Evolutionary conservation across 75 land plant species (phyloP).

Genomic region (Larix kaempferi): DNA sequence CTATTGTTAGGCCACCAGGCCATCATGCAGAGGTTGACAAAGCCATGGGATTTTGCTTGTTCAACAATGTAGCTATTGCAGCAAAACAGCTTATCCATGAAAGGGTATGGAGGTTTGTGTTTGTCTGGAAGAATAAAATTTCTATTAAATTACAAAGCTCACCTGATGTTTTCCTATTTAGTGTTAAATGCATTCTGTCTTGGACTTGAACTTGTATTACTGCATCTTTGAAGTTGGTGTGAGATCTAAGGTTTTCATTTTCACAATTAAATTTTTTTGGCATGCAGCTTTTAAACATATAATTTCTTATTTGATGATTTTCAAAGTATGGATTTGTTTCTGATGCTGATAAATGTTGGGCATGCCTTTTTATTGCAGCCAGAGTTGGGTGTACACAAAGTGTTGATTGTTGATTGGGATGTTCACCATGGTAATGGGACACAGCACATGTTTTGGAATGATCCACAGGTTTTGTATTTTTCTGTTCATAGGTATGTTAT

Average conservation of each 20-base stretch:
- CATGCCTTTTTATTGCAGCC: conserved; percentile 30
- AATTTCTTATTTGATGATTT: neutral
- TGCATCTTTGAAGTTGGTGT: neutral
- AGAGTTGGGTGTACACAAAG: conserved; percentile 60
- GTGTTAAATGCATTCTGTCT: neutral
- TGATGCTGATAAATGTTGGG: too few species aligned
- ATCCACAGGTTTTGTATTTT: conserved; percentile 82
- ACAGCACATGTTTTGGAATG: conserved; percentile 87
- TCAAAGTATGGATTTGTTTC: neutral
- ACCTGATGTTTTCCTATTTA: neutral
- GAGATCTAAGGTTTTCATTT: neutral
- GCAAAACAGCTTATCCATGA: conserved; percentile 70
- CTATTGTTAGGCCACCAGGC: conserved; percentile 92
- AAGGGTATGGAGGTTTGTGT: conserved; percentile 32
- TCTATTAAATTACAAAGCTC: neutral
- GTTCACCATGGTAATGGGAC: conserved; percentile 98
- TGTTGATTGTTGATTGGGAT: conserved; percentile 84
- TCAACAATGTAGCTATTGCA: conserved; percentile 89
- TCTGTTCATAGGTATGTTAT: conserved; percentile 82
- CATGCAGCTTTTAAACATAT: neutral
- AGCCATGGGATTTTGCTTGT: conserved; percentile 95
- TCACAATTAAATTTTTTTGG: neutral
- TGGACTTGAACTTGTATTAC: neutral
- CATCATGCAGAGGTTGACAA: conserved; percentile 87
- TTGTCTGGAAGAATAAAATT: neutral